Evolutionary conservation across 2,329 filamentous ascomycete species (phyloP).

Genomic region (Beauveria bassiana): DNA sequence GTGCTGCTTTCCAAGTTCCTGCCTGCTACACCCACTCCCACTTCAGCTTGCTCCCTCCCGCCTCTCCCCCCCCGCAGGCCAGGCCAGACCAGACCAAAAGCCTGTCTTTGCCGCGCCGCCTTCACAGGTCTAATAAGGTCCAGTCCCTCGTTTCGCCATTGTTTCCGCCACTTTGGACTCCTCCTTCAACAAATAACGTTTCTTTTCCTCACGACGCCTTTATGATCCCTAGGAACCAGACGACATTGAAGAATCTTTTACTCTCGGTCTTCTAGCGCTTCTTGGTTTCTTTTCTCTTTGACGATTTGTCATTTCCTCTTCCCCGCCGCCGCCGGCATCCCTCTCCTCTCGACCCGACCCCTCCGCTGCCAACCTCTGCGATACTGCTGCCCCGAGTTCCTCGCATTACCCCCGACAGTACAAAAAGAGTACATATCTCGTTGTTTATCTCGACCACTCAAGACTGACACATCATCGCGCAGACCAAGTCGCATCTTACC

Average conservation of each 20-base stretch:
- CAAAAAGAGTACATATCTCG: background rate
- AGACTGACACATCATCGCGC: background rate
- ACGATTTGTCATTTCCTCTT: background rate
- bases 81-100: background rate
- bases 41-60: background rate
- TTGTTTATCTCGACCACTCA: background rate
- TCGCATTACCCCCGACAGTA: background rate
- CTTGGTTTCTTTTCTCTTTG: background rate
- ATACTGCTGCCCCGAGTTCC: background rate
- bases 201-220: background rate
- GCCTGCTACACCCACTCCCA: no score
- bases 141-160: conserved; percentile 3
- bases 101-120: background rate
- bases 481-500: background rate
- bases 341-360: background rate
- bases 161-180: background rate
- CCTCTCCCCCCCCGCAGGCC: background rate
- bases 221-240: background rate
- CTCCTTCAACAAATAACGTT: background rate
- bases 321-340: background rate
- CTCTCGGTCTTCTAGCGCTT: background rate
- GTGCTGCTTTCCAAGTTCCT: no score
- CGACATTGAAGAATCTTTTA: background rate
- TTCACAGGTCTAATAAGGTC: background rate
- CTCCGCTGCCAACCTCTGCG: background rate